Percentiles rank a stretch among this genome's conserved stretches.
phyloP scores from a whole-genome alignment of 768 basidiomycete genomes.

The Pisolithus sp. region DNA sequence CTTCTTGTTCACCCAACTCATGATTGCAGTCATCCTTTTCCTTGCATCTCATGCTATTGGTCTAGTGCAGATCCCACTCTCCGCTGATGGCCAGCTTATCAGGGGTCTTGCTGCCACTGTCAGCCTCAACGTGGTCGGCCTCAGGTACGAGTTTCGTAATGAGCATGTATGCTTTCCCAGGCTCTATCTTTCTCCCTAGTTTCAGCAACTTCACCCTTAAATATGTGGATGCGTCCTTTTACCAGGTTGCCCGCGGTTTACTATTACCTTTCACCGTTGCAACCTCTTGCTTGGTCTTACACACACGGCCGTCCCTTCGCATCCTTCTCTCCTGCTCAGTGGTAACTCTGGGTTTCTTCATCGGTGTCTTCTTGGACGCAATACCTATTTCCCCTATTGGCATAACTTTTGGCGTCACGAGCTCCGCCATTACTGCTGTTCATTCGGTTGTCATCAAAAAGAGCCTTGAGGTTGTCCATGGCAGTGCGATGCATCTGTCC shows the following conservation, averaged over 20 bases:
- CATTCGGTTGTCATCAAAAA: constrained; percentile 96
- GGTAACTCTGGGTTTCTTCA: constrained; percentile 90
- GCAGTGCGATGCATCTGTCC: constrained; percentile 76
- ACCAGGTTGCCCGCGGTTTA: constrained; percentile 91
- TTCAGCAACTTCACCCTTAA: constrained; percentile 89
- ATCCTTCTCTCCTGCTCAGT: constrained; percentile 71
- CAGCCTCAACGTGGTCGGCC: constrained; percentile 69
- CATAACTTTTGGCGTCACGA: constrained; percentile 73
- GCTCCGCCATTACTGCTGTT: constrained; percentile 79
- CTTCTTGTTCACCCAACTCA: constrained; percentile 76
- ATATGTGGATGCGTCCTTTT: constrained; percentile 93
- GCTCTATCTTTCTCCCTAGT: constrained; percentile 32
- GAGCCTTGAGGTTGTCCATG: constrained; percentile 70
- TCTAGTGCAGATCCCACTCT: constrained; percentile 59
- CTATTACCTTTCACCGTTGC: constrained; percentile 90
- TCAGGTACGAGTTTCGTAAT: constrained; percentile 51
- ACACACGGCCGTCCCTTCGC: constrained; percentile 65
- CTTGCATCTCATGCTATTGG: constrained; percentile 54
- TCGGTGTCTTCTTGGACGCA: constrained; percentile 78
- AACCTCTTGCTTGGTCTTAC: constrained; percentile 76
- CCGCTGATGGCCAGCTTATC: constrained; percentile 56
- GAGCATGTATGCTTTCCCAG: neutral
- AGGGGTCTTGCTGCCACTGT: constrained; percentile 76
- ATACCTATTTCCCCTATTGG: constrained; percentile 55
- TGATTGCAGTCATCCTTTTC: constrained; percentile 76